phyloP scores from a whole-genome alignment of 164 flowering plant species.

The Vitis vinifera region DNA sequence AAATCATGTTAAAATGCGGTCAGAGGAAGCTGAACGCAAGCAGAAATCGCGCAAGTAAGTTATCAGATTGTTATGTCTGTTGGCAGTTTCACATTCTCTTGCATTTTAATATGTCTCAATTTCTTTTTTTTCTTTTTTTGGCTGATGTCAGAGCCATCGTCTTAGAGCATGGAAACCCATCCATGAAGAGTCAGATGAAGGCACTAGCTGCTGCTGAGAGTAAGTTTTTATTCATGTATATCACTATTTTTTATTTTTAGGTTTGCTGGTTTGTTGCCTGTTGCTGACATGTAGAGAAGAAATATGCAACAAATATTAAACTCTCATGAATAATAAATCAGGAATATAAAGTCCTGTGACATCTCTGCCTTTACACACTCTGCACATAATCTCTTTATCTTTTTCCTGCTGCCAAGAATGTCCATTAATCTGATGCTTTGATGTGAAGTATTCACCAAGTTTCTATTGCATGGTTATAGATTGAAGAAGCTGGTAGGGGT shows the following conservation, averaged over 20 bases:
- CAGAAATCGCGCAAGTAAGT: conserved; percentile 83
- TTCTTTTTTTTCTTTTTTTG: not conserved
- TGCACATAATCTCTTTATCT: not conserved
- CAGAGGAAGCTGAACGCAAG: conserved; percentile 93
- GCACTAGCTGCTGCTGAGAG: conserved; percentile 66
- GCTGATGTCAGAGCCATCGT: conserved; percentile 70
- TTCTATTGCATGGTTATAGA: not conserved
- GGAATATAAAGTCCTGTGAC: too few species aligned
- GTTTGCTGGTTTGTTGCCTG: not conserved
- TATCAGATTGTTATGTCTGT: not conserved
- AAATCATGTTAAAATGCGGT: conserved; percentile 90
- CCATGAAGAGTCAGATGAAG: conserved; percentile 73
- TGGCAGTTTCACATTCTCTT: too few species aligned
- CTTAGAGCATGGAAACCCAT: conserved; percentile 77
- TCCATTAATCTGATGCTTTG: not conserved
- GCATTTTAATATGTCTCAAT: not conserved
- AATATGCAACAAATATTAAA: too few species aligned
- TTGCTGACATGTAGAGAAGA: not conserved
- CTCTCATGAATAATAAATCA: too few species aligned
- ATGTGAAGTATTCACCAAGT: not conserved
- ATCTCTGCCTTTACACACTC: too few species aligned
- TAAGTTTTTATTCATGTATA: conserved; percentile 21
- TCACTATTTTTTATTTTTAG: not conserved
- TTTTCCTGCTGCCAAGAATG: not conserved
- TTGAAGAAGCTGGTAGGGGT: not conserved